Percentiles rank a stretch among this genome's conserved stretches.
Conservation (phyloP, 352 stramenopile genomes). For the Globisporangium iwayamae region DNA sequence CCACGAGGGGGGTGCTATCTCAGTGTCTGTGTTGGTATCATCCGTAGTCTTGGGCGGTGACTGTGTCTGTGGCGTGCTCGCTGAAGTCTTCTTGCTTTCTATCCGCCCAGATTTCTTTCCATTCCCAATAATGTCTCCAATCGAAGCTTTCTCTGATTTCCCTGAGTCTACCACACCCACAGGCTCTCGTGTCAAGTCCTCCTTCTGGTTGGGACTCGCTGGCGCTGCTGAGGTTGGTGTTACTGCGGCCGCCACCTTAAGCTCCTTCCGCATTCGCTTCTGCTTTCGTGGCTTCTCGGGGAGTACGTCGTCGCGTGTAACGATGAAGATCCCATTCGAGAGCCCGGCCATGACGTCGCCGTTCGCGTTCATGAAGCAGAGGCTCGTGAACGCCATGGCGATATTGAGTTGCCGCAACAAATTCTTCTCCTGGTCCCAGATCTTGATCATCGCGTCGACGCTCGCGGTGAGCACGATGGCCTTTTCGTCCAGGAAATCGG, state of each 20-base stretch:
- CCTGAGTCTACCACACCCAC: background rate
- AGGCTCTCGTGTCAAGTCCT: conserved; percentile 9
- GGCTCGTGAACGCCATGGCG: conserved; percentile 49
- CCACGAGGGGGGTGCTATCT: background rate
- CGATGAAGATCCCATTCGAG: conserved; percentile 49
- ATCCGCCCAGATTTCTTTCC: background rate
- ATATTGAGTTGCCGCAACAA: conserved; percentile 56
- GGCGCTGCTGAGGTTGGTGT: background rate
- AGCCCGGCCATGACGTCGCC: conserved; percentile 59
- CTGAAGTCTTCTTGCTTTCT: background rate
- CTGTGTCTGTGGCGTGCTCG: background rate
- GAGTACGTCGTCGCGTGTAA: conserved; percentile 55
- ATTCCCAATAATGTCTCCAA: background rate
- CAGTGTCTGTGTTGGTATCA: background rate
- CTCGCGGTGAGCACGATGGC: conserved; percentile 51
- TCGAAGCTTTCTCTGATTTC: background rate
- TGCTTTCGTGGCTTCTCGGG: conserved; percentile 34
- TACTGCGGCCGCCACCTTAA: background rate
- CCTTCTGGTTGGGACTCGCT: background rate
- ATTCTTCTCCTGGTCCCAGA: conserved; percentile 63
- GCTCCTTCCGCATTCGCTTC: background rate
- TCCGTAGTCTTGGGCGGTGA: background rate
- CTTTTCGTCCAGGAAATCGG: conserved; percentile 62
- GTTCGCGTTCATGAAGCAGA: conserved; percentile 66
- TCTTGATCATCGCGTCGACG: conserved; percentile 68